phyloP scores from a whole-genome alignment of 768 basidiomycete genomes.

The Scleroderma citrinum region DNA sequence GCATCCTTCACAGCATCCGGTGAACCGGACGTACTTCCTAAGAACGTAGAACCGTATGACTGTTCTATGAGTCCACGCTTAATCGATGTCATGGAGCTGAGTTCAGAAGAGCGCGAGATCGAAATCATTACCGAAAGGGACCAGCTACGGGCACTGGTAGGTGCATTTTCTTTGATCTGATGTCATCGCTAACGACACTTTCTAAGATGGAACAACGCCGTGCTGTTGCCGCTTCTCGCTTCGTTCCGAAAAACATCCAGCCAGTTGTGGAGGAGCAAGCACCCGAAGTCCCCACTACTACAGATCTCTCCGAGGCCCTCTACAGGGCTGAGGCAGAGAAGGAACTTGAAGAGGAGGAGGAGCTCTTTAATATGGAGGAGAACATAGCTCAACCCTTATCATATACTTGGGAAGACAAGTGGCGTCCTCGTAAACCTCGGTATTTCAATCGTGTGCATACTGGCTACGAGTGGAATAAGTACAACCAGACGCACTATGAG shows the following conservation, averaged over 20 bases:
- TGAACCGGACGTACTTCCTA: slow-evolving; percentile 36
- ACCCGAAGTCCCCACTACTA: slow-evolving; percentile 53
- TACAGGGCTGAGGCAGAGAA: slow-evolving; percentile 89
- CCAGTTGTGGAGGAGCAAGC: slow-evolving; percentile 50
- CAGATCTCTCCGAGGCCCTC: slow-evolving; percentile 81
- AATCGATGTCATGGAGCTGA: slow-evolving; percentile 63
- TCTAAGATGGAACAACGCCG: slow-evolving; percentile 67
- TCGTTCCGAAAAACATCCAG: slow-evolving; percentile 72
- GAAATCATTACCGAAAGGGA: slow-evolving; percentile 68
- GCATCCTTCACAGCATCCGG: slow-evolving; percentile 26
- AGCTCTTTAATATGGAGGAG: slow-evolving; percentile 91
- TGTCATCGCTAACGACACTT: slow-evolving; percentile 3
- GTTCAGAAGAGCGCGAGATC: slow-evolving; percentile 74
- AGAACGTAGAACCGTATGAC: slow-evolving; percentile 75
- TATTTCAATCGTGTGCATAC: slow-evolving; percentile 99
- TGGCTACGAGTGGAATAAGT: slow-evolving; percentile 99
- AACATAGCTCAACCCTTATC: slow-evolving; percentile 74
- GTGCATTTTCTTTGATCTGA: slow-evolving; percentile 18
- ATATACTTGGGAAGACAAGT: slow-evolving; percentile 99
- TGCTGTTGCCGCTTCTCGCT: slow-evolving; percentile 76
- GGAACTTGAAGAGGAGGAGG: slow-evolving; percentile 94
- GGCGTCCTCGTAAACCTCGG: slow-evolving; percentile 91
- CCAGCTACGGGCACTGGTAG: slow-evolving; percentile 59
- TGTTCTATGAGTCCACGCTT: slow-evolving; percentile 82
- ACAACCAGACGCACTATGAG: slow-evolving; percentile 99